Conservation (phyloP, 768 basidiomycete species). For the Cantharellus cinnabarinus region DNA sequence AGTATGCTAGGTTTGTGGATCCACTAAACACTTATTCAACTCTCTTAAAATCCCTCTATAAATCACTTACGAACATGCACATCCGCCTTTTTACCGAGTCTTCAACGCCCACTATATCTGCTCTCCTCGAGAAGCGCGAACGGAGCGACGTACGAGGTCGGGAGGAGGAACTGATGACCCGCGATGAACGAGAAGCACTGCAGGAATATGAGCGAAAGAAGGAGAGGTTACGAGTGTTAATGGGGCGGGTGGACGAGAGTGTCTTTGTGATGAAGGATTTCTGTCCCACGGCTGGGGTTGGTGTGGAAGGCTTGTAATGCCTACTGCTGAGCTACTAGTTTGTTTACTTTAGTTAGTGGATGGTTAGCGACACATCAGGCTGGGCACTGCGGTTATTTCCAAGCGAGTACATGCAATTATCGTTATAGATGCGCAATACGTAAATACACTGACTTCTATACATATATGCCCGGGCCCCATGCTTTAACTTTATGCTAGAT, state of each 20-base stretch:
- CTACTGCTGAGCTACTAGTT: background rate
- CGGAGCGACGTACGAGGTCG: slow-evolving; percentile 60
- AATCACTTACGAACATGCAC: slow-evolving; percentile 74
- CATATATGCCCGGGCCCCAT: too few relatives aligned
- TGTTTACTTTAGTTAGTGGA: too few relatives aligned
- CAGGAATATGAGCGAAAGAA: slow-evolving; percentile 53
- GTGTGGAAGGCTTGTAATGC: background rate
- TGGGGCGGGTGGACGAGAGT: slow-evolving; percentile 71
- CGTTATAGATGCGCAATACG: too few relatives aligned
- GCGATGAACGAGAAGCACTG: slow-evolving; percentile 57
- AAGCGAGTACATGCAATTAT: too few relatives aligned
- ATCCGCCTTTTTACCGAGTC: slow-evolving; percentile 48
- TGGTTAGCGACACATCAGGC: too few relatives aligned
- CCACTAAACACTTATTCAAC: slow-evolving; percentile 61
- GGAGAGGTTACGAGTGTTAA: slow-evolving; percentile 56
- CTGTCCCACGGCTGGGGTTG: background rate
- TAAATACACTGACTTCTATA: too few relatives aligned
- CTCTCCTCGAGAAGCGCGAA: slow-evolving; percentile 60
- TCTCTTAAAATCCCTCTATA: slow-evolving; percentile 62
- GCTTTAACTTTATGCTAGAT: too few relatives aligned
- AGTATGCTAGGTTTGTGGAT: slow-evolving; percentile 59
- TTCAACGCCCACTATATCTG: slow-evolving; percentile 29
- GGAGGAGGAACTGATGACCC: slow-evolving; percentile 44
- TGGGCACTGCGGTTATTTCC: too few relatives aligned
- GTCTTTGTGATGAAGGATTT: slow-evolving; percentile 82